Conservation (phyloP, 108 stramenopile genomes). For the Cyclotella kingstonii region DNA sequence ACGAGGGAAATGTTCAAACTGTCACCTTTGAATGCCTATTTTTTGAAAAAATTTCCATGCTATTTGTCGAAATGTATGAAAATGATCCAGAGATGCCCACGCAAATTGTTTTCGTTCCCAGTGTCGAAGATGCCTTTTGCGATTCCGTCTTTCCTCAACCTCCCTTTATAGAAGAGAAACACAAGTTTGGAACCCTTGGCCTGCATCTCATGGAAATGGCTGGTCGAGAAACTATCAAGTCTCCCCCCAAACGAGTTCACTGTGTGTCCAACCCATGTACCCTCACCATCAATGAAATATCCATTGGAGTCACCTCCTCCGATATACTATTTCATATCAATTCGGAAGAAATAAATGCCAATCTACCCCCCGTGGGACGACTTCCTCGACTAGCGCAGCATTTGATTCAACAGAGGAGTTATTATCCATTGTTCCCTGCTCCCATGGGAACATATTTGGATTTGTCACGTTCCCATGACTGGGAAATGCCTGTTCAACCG, state of each 20-base stretch:
- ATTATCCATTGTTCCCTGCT: slow-evolving; percentile 91
- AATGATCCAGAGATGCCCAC: slow-evolving; percentile 55
- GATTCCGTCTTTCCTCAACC: slow-evolving; percentile 79
- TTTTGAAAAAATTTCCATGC: slow-evolving; percentile 52
- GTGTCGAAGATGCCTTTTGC: slow-evolving; percentile 89
- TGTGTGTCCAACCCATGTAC: slow-evolving; percentile 90
- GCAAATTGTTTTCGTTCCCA: slow-evolving; percentile 93
- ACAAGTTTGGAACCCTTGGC: slow-evolving; percentile 55
- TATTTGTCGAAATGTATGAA: slow-evolving; percentile 61
- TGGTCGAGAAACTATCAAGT: slow-evolving; percentile 26
- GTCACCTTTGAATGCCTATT: slow-evolving; percentile 85
- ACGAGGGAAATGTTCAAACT: slow-evolving; percentile 39
- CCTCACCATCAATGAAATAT: slow-evolving; percentile 83
- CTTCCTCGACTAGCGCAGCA: slow-evolving; percentile 88
- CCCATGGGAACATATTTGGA: slow-evolving; percentile 74
- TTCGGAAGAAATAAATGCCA: slow-evolving; percentile 77
- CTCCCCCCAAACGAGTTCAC: slow-evolving; percentile 58
- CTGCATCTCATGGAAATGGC: slow-evolving; percentile 50
- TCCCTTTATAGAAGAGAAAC: slow-evolving; percentile 16
- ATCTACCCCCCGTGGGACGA: slow-evolving; percentile 63
- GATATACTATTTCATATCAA: slow-evolving; percentile 88
- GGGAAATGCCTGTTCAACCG: slow-evolving; percentile 80
- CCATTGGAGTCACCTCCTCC: slow-evolving; percentile 84
- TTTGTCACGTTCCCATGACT: slow-evolving; percentile 66
- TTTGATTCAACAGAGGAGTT: slow-evolving; percentile 89